phyloP scores from a whole-genome alignment of 2,329 filamentous ascomycete species.

The Pseudocercospora macadamiae region DNA sequence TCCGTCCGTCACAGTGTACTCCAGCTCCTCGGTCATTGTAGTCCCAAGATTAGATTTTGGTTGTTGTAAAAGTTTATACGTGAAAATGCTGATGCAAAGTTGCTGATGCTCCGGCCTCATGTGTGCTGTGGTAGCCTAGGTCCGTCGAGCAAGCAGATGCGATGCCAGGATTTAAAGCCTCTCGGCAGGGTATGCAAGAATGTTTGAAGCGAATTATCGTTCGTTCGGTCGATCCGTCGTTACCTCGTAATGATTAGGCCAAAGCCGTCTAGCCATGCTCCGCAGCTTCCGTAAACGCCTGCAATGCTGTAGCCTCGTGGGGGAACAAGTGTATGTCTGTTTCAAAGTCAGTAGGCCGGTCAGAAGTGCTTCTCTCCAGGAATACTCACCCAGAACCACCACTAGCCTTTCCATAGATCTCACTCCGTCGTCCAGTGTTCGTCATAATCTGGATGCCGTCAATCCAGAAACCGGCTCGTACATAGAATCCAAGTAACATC shows the following conservation, averaged over 20 bases:
- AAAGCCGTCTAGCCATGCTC: constrained; percentile 81
- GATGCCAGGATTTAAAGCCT: background rate
- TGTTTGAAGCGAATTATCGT: constrained; percentile 1
- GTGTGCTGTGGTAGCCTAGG: background rate
- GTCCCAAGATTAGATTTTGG: background rate
- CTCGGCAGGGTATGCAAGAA: background rate
- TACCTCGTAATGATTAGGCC: constrained; percentile 76
- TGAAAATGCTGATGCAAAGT: background rate
- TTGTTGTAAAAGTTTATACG: background rate
- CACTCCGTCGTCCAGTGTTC: constrained; percentile 81
- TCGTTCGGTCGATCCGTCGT: constrained; percentile 30
- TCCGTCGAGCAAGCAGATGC: background rate
- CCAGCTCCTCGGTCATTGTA: background rate
- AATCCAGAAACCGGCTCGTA: constrained; percentile 80
- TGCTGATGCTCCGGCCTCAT: background rate
- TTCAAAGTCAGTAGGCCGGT: constrained; percentile 25
- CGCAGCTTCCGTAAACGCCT: constrained; percentile 82
- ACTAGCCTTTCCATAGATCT: constrained; percentile 77
- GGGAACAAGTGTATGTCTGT: constrained; percentile 82
- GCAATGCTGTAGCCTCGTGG: constrained; percentile 87
- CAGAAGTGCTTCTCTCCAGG: background rate
- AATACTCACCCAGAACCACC: constrained; percentile 79
- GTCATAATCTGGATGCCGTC: constrained; percentile 90
- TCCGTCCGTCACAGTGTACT: background rate
- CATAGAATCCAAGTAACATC: constrained; percentile 80